phyloP scores from a whole-genome alignment of 2,329 filamentous ascomycete species.

The Alternaria angustiovoidea region DNA sequence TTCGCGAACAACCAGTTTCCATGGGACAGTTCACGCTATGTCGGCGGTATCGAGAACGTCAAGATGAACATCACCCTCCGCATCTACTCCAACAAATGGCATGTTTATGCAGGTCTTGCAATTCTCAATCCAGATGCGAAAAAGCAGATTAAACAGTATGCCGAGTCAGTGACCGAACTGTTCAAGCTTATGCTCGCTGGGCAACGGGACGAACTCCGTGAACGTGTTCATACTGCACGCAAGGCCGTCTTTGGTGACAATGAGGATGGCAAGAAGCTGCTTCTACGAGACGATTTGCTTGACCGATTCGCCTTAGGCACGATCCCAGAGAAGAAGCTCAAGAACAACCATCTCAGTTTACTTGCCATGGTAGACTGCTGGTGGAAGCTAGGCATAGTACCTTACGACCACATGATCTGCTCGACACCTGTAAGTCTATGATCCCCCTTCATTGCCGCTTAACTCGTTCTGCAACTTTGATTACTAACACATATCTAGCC shows the following conservation, averaged over 20 bases:
- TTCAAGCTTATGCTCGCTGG: constrained; percentile 97
- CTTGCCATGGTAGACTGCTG: constrained; percentile 99
- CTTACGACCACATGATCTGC: constrained; percentile 99
- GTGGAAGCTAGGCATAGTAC: constrained; percentile 90
- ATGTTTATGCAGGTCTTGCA: constrained; percentile 96
- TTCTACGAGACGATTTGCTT: constrained; percentile 81
- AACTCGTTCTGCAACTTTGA: neutral
- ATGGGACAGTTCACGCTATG: constrained; percentile 94
- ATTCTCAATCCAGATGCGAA: constrained; percentile 95
- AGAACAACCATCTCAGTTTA: constrained; percentile 92
- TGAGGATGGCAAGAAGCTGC: constrained; percentile 69
- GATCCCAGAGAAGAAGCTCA: constrained; percentile 70
- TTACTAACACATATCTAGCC: constrained; percentile 57
- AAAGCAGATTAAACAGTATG: constrained; percentile 93
- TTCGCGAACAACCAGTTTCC: constrained; percentile 94
- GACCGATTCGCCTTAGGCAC: constrained; percentile 87
- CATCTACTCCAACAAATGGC: constrained; percentile 99
- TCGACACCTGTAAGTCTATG: constrained; percentile 75
- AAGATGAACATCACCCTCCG: constrained; percentile 98
- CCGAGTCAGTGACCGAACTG: constrained; percentile 87
- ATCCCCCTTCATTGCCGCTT: neutral
- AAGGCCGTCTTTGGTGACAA: constrained; percentile 68
- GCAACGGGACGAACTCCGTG: constrained; percentile 75
- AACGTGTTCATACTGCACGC: constrained; percentile 81
- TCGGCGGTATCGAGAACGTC: constrained; percentile 97